Evolutionary conservation across 2,329 filamentous ascomycete species (phyloP).

Genomic region (Dactylellina leptospora): DNA sequence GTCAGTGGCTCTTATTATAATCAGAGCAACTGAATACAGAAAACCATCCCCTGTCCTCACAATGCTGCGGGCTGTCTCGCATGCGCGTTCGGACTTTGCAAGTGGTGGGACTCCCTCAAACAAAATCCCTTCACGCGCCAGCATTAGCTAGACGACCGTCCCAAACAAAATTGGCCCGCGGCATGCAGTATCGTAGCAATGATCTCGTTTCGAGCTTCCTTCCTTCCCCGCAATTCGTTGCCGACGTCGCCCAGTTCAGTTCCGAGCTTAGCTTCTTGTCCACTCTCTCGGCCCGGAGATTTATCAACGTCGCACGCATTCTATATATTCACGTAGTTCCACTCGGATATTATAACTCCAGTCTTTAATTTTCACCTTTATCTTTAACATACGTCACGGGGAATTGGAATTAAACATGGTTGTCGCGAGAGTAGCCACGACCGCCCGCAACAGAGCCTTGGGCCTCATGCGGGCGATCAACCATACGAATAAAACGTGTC

Average conservation of each 20-base stretch:
- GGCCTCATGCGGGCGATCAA: constrained; percentile 49
- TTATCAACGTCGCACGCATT: too few relatives aligned
- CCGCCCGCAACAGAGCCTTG: constrained; percentile 39
- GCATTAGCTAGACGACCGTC: too few relatives aligned
- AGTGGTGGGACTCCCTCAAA: constrained; percentile 22
- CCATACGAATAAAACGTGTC: constrained; percentile 68
- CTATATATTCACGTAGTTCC: too few relatives aligned
- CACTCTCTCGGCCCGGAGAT: constrained; percentile 38
- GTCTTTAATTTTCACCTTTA: too few relatives aligned
- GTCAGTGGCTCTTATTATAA: too few relatives aligned
- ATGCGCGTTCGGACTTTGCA: constrained; percentile 25
- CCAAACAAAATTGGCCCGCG: constrained; percentile 28
- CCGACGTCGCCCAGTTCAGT: constrained; percentile 29
- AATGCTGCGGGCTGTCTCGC: not conserved
- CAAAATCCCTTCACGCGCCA: too few relatives aligned
- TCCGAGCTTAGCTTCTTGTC: constrained; percentile 3
- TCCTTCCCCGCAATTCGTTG: constrained; percentile 52
- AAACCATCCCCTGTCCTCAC: too few relatives aligned
- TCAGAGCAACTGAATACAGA: too few relatives aligned
- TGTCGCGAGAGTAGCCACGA: constrained; percentile 43
- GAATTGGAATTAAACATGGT: constrained; percentile 24
- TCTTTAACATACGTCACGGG: too few relatives aligned
- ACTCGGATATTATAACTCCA: too few relatives aligned
- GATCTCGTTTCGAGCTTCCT: not conserved
- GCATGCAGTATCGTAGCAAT: too few relatives aligned